phyloP scores from a whole-genome alignment of 1,284 basidiomycete species.

The Ustilago crameri region DNA sequence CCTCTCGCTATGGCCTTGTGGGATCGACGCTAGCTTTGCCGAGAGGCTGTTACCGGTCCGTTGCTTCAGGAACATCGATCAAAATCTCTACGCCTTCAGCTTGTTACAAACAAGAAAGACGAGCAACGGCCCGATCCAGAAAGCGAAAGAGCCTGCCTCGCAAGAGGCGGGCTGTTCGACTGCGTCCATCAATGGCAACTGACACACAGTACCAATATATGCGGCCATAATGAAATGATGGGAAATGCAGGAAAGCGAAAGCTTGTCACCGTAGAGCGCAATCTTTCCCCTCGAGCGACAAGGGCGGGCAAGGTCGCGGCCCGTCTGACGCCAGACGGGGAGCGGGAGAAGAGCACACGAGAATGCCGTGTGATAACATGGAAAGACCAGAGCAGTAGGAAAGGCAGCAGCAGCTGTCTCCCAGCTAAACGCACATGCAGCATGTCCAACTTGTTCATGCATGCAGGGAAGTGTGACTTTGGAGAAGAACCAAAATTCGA shows the following conservation, averaged over 20 bases:
- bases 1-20: too few relatives aligned
- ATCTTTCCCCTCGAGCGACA: too few relatives aligned
- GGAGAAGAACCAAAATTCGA: constrained; percentile 3
- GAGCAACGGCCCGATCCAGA: background rate
- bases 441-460: background rate
- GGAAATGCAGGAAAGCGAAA: too few relatives aligned
- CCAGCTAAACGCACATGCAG: too few relatives aligned
- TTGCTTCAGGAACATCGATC: background rate
- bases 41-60: too few relatives aligned
- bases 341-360: too few relatives aligned
- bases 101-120: background rate
- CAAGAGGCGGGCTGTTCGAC: background rate
- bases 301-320: too few relatives aligned
- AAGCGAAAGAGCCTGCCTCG: background rate
- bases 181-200: background rate
- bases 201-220: too few relatives aligned
- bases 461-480: constrained; percentile 10
- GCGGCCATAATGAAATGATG: too few relatives aligned
- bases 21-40: too few relatives aligned
- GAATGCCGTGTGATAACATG: background rate
- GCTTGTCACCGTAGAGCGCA: too few relatives aligned
- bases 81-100: background rate
- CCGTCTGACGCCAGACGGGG: too few relatives aligned
- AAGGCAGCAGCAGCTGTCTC: background rate
- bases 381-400: background rate